These are phyloP conservation scores for Hyphodiscus hymeniophilus DNA, from an alignment of 495 filamentous ascomycete genomes.

Conservation along the genomic window DNA sequence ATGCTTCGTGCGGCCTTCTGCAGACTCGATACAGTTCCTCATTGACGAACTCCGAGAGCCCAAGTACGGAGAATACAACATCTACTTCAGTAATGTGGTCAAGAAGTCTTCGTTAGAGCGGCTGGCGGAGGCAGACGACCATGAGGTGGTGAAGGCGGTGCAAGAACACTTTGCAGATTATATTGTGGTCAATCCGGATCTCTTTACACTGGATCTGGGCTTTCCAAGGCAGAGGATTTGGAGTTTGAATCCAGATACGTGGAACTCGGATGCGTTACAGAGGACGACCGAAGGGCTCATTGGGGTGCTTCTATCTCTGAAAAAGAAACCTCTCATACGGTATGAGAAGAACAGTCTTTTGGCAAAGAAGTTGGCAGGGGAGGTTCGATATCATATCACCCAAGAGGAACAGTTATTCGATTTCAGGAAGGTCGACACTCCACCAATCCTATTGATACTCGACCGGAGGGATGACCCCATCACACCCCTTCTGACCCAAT, in stretches of 20 bases:
- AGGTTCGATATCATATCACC: constrained; percentile 83
- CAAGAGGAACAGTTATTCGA: constrained; percentile 98
- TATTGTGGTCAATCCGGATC: constrained; percentile 86
- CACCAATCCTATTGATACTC: constrained; percentile 82
- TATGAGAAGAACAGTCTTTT: constrained; percentile 89
- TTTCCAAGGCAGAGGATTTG: constrained; percentile 68
- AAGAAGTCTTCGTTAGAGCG: constrained; percentile 95
- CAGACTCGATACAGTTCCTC: constrained; percentile 82
- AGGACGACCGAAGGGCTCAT: constrained; percentile 80
- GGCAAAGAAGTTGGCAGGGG: constrained; percentile 85
- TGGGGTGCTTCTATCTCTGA: constrained; percentile 72
- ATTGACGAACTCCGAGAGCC: constrained; percentile 95
- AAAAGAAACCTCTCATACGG: constrained; percentile 91
- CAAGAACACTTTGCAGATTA: constrained; percentile 97
- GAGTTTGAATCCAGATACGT: constrained; percentile 75
- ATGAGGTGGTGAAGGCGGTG: constrained; percentile 86
- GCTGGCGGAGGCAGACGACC: constrained; percentile 93
- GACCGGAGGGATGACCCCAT: constrained; percentile 93
- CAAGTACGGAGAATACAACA: constrained; percentile 94
- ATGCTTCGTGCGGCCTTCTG: constrained; percentile 84
- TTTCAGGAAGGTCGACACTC: constrained; percentile 90
- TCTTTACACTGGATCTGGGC: constrained; percentile 74
- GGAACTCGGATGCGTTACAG: constrained; percentile 82
- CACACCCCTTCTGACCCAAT: constrained; percentile 91
- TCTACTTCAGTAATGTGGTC: constrained; percentile 95